Evolutionary conservation across 306 rosid genomes (phyloP).

Genomic region (Quercus dentata): DNA sequence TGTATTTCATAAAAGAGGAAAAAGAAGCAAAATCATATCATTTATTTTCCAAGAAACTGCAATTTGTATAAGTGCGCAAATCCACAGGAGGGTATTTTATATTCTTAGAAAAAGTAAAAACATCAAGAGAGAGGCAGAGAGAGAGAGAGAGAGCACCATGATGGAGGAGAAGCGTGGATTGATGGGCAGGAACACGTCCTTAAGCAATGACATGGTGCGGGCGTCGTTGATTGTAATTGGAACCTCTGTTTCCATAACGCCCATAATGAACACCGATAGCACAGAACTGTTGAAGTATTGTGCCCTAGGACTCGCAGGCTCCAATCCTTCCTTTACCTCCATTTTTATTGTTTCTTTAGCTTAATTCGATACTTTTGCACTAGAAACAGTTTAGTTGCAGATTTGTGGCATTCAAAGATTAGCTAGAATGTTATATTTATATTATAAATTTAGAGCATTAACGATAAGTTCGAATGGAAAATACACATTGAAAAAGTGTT

Average conservation of each 20-base stretch:
- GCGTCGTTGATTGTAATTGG: slow-evolving; percentile 24
- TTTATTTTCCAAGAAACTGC: no score
- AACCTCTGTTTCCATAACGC: slow-evolving; percentile 45
- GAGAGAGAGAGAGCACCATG: slow-evolving; percentile 30
- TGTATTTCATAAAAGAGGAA: no score
- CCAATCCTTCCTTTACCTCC: slow-evolving; percentile 12
- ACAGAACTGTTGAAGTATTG: slow-evolving; percentile 45
- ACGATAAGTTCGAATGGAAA: no score
- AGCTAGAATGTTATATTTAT: no score
- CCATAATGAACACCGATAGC: slow-evolving; percentile 35
- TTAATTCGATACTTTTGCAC: background rate
- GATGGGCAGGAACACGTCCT: slow-evolving; percentile 38
- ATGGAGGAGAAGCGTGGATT: slow-evolving; percentile 57
- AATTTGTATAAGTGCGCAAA: no score
- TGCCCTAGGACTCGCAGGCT: slow-evolving; percentile 55
- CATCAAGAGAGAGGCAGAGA: background rate
- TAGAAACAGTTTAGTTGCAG: no score
- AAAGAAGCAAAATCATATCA: no score
- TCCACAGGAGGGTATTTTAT: background rate
- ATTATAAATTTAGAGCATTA: no score
- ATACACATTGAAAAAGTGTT: no score
- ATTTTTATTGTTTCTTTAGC: slow-evolving; percentile 8
- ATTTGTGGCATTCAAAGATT: no score
- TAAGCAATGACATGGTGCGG: slow-evolving; percentile 14
- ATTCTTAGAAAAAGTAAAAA: background rate